phyloP scores from a whole-genome alignment of 106 monocot genomes.

The Gastrodia elata region DNA sequence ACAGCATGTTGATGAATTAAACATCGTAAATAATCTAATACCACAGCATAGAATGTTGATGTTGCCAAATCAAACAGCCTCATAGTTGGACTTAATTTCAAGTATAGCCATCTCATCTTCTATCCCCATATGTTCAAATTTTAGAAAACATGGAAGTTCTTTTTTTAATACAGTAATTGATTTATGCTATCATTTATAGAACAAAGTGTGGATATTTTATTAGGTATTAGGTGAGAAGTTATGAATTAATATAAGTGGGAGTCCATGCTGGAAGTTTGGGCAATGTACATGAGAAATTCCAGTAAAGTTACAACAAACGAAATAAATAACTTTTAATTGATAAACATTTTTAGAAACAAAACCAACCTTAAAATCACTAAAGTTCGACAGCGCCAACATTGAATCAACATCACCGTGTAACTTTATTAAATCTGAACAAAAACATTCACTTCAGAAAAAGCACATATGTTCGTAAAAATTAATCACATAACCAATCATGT shows the following conservation, averaged over 20 bases:
- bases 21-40: no score
- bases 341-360: neutral
- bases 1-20: no score
- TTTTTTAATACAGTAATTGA: no score
- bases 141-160: no score
- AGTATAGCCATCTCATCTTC: no score
- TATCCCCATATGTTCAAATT: no score
- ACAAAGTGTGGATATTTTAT: no score
- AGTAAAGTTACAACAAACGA: neutral
- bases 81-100: no score
- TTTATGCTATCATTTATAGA: no score
- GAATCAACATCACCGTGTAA: slow-evolving; percentile 2
- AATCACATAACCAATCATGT: neutral
- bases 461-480: neutral
- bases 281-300: neutral
- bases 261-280: neutral
- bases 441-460: neutral
- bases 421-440: slow-evolving; percentile 6
- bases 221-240: neutral
- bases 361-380: slow-evolving; percentile 3
- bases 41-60: no score
- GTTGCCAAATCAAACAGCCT: no score
- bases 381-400: neutral
- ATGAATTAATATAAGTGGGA: neutral
- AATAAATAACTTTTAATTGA: neutral